phyloP scores from a whole-genome alignment of 495 filamentous ascomycete species.

The Hyaloscypha variabilis region DNA sequence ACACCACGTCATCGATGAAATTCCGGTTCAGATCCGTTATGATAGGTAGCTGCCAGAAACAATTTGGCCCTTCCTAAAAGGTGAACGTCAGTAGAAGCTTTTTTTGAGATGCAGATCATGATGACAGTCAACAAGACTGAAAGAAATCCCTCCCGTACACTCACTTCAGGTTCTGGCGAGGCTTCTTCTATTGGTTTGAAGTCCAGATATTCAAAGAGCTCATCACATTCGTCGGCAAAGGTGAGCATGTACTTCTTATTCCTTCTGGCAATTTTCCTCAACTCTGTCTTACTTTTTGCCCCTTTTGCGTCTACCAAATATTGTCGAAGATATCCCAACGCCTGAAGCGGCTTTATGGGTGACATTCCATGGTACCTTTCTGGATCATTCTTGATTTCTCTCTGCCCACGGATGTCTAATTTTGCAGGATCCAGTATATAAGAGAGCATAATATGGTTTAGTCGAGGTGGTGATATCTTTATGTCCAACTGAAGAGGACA shows the following conservation, averaged over 20 bases:
- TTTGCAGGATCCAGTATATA: constrained; percentile 18
- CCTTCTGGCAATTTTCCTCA: constrained; percentile 28
- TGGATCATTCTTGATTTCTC: constrained; percentile 28
- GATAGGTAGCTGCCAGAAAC: constrained; percentile 28
- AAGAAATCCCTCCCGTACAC: neutral
- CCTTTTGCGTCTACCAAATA: constrained; percentile 30
- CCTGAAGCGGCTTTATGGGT: constrained; percentile 17
- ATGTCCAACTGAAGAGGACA: constrained; percentile 30
- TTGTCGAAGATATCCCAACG: constrained; percentile 24
- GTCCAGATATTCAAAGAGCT: constrained; percentile 29
- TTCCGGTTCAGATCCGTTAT: constrained; percentile 20
- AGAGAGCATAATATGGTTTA: constrained; percentile 14
- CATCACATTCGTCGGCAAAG: constrained; percentile 30
- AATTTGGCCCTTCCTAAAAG: constrained; percentile 17
- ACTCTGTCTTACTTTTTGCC: constrained; percentile 3
- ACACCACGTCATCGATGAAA: constrained; percentile 30
- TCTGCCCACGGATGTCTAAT: constrained; percentile 21
- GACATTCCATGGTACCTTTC: constrained; percentile 19
- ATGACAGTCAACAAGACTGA: neutral
- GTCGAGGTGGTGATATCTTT: constrained; percentile 26
- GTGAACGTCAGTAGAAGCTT: neutral
- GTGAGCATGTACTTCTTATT: constrained; percentile 34
- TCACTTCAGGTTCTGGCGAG: constrained; percentile 19
- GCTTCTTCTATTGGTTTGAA: constrained; percentile 23
- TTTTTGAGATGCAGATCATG: neutral